These are phyloP conservation scores for Aspergillus asperescens DNA, from an alignment of 495 filamentous ascomycete species.

Conservation along the genomic window DNA sequence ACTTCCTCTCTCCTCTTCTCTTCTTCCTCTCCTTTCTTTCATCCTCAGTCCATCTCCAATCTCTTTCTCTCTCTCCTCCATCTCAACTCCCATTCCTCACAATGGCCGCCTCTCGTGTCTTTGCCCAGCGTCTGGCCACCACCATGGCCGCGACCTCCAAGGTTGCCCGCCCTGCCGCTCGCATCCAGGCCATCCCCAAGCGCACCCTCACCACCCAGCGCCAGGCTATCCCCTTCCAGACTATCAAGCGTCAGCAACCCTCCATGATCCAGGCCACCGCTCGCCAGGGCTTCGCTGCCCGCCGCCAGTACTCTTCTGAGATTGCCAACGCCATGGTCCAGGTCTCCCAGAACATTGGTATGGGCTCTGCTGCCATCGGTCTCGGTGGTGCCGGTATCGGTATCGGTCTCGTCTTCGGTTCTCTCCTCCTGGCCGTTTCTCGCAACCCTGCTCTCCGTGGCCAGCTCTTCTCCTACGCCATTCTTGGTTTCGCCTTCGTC, in stretches of 20 bases:
- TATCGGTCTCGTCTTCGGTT: conserved; percentile 87
- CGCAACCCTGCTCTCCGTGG: conserved; percentile 86
- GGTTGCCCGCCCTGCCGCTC: conserved; percentile 65
- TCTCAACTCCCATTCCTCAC: conserved; percentile 42
- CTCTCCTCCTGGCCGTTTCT: conserved; percentile 76
- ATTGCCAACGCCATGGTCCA: conserved; percentile 79
- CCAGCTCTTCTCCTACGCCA: conserved; percentile 89
- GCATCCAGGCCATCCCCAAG: conserved; percentile 57
- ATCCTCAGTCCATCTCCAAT: conserved; percentile 1
- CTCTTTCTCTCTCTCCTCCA: conserved; percentile 24
- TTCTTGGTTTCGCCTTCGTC: conserved; percentile 90
- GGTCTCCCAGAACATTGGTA: conserved; percentile 82
- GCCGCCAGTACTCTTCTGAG: conserved; percentile 74
- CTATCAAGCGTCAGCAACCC: conserved; percentile 63
- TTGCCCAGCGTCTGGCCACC: conserved; percentile 66
- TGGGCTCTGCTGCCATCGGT: conserved; percentile 82
- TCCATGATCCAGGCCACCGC: conserved; percentile 56
- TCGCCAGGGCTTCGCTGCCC: conserved; percentile 58
- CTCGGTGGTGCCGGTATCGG: conserved; percentile 87
- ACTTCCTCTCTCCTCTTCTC: conserved; percentile 3
- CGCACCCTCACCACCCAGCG: conserved; percentile 56
- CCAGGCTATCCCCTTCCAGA: conserved; percentile 43
- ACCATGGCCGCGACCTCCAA: conserved; percentile 65
- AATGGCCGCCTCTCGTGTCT: conserved; percentile 70
- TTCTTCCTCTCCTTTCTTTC: neutral